Conservation (phyloP, 257 asterid species). For the Haberlea rhodopensis region DNA sequence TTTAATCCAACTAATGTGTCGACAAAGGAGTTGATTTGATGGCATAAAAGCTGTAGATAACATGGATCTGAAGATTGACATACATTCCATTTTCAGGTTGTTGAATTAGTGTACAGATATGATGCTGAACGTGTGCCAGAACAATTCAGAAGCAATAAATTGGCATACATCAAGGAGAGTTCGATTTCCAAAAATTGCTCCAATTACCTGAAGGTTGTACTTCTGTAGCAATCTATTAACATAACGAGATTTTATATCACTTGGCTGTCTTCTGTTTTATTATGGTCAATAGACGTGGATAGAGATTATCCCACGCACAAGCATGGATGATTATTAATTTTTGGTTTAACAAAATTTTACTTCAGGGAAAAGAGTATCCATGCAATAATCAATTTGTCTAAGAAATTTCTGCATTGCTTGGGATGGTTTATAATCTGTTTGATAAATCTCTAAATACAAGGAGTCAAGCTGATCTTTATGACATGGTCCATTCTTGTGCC, state of each 20-base stretch:
- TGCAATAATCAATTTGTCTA: neutral
- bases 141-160: slow-evolving; percentile 46
- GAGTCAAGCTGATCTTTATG: neutral
- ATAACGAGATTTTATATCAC: neutral
- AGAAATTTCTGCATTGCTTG: neutral
- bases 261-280: neutral
- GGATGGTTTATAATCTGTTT: slow-evolving; percentile 10
- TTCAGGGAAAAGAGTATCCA: neutral
- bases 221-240: neutral
- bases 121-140: slow-evolving; percentile 68
- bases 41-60: slow-evolving; percentile 4
- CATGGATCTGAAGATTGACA: slow-evolving; percentile 13
- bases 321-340: slow-evolving; percentile 14
- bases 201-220: slow-evolving; percentile 47
- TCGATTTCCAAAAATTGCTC: slow-evolving; percentile 67
- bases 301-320: neutral
- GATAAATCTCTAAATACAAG: slow-evolving; percentile 4
- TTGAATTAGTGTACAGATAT: slow-evolving; percentile 65
- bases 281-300: slow-evolving; percentile 12
- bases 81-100: slow-evolving; percentile 45
- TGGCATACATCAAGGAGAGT: slow-evolving; percentile 52
- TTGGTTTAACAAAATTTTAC: slow-evolving; percentile 13
- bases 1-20: slow-evolving; percentile 13
- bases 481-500: neutral
- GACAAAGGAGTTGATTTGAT: slow-evolving; percentile 6